A percentile compares a stretch with the other conserved stretches of the same genome.
These are phyloP conservation scores for Fimicolochytrium jonesii DNA, from an alignment of 192 early-diverging fungal species.

Conservation along the genomic window DNA sequence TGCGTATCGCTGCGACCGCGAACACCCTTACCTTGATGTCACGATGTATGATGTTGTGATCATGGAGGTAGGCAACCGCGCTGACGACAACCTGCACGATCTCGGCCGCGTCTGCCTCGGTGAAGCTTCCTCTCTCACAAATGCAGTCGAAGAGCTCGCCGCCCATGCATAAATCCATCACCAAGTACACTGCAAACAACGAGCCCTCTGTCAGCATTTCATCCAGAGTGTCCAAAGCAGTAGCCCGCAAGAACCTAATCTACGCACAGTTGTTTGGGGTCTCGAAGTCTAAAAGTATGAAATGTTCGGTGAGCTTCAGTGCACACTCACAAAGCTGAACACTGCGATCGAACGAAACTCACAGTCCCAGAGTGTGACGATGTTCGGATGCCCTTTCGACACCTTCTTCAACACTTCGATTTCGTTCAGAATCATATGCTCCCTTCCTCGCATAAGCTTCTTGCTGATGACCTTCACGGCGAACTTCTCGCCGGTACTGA, in stretches of 20 bases:
- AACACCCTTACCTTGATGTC: constrained; percentile 31
- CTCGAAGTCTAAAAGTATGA: constrained; percentile 63
- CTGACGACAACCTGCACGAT: constrained; percentile 70
- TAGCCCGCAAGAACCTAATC: too few species aligned
- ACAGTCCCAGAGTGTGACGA: constrained; percentile 84
- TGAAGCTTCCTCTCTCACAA: constrained; percentile 71
- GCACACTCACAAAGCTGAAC: too few species aligned
- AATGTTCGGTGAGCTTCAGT: too few species aligned
- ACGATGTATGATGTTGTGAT: constrained; percentile 78
- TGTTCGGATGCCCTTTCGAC: constrained; percentile 75
- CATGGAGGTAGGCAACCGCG: constrained; percentile 82
- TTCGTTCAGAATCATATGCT: constrained; percentile 87
- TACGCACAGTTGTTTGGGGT: constrained; percentile 50
- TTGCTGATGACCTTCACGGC: constrained; percentile 94
- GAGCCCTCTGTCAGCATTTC: too few species aligned
- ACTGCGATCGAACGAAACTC: too few species aligned
- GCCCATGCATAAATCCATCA: constrained; percentile 60
- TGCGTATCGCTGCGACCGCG: too few species aligned
- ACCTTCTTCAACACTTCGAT: constrained; percentile 81
- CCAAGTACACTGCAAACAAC: constrained; percentile 33
- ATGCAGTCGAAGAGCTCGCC: constrained; percentile 88
- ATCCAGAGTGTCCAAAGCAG: too few species aligned
- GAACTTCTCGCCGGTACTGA: constrained; percentile 69
- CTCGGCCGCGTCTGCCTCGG: constrained; percentile 73
- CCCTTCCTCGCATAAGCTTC: constrained; percentile 72